These are phyloP conservation scores for Suillus americanus DNA, from an alignment of 768 basidiomycete species.

Conservation along the genomic window DNA sequence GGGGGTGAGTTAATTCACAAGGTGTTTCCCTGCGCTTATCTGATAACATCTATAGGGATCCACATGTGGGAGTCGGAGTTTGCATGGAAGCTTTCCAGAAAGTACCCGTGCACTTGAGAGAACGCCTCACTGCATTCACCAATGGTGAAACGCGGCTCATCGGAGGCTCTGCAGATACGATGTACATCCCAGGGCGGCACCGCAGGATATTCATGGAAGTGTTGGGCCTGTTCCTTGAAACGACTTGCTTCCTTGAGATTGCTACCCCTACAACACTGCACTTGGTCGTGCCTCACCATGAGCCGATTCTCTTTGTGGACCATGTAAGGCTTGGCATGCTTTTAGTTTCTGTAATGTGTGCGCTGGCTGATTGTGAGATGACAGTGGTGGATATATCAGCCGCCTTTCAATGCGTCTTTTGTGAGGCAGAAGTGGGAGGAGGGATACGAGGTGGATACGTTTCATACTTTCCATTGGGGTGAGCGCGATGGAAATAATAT, in stretches of 20 bases:
- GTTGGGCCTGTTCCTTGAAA: slow-evolving; percentile 44
- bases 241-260: slow-evolving; percentile 50
- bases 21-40: not conserved
- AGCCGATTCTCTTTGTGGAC: slow-evolving; percentile 46
- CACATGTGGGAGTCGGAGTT: slow-evolving; percentile 42
- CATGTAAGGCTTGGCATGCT: slow-evolving; percentile 32
- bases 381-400: slow-evolving; percentile 49
- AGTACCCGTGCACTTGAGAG: slow-evolving; percentile 36
- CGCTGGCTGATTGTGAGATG: not conserved
- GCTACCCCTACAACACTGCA: slow-evolving; percentile 47
- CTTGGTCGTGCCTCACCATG: slow-evolving; percentile 37
- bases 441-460: slow-evolving; percentile 50
- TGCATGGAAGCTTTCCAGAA: slow-evolving; percentile 43
- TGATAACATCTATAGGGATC: slow-evolving; percentile 30
- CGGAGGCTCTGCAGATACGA: slow-evolving; percentile 48
- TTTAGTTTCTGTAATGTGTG: not conserved
- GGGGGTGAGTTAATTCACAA: slow-evolving; percentile 35
- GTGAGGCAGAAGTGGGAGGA: slow-evolving; percentile 46
- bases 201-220: slow-evolving; percentile 40
- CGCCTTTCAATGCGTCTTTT: slow-evolving; percentile 46
- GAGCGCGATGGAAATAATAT: slow-evolving; percentile 33
- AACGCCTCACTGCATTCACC: slow-evolving; percentile 35
- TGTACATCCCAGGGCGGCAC: slow-evolving; percentile 47
- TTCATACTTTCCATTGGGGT: slow-evolving; percentile 53
- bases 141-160: slow-evolving; percentile 38